phyloP scores from a whole-genome alignment of 345 rosid species.

The Mangifera indica region DNA sequence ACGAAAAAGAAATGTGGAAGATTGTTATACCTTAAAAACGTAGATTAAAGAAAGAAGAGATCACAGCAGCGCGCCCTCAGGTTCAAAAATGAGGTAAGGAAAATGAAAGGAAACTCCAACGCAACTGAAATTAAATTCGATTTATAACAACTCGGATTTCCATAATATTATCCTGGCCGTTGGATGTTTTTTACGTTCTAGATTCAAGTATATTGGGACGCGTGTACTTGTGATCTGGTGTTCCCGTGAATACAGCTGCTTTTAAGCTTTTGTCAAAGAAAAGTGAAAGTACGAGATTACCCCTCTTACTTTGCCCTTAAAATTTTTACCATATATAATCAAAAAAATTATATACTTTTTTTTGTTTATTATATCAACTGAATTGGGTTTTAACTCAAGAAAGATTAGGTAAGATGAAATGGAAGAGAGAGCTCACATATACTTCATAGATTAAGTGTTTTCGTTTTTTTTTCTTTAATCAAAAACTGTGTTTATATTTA shows the following conservation, averaged over 20 bases:
- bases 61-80: constrained; percentile 24
- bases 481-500: too few species aligned
- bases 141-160: constrained; percentile 15
- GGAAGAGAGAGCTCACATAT: too few species aligned
- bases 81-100: constrained; percentile 13
- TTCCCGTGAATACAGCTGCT: constrained; percentile 6
- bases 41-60: constrained; percentile 9
- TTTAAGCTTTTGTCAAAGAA: background rate
- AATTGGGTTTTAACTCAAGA: too few species aligned
- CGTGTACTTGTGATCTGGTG: constrained; percentile 10
- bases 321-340: too few species aligned
- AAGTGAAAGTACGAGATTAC: background rate
- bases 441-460: too few species aligned
- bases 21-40: constrained; percentile 1
- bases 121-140: constrained; percentile 15
- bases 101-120: constrained; percentile 9
- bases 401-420: too few species aligned
- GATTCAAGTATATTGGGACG: constrained; percentile 9
- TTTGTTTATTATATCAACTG: background rate
- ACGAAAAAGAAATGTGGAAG: too few species aligned
- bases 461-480: too few species aligned
- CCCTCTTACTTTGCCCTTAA: background rate
- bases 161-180: constrained; percentile 14
- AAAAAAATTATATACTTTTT: too few species aligned
- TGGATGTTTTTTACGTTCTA: background rate